Conservation (phyloP, 805 yeast genomes). For the Pichia manshurica region DNA sequence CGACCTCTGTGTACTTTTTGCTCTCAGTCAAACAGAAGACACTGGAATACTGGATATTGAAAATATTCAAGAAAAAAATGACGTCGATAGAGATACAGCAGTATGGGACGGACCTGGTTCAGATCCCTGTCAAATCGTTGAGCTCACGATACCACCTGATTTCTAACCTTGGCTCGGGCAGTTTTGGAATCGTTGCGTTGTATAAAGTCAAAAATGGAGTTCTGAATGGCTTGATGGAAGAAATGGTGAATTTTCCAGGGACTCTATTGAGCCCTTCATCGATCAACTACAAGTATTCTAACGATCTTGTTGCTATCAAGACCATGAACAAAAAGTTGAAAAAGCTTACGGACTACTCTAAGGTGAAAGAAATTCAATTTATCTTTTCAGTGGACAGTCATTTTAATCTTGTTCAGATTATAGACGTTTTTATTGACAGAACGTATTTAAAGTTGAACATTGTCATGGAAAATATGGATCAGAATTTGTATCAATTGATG, state of each 20-base stretch:
- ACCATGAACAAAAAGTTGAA: constrained; percentile 57
- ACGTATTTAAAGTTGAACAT: constrained; percentile 58
- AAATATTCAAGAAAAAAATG: background rate
- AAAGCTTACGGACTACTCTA: constrained; percentile 48
- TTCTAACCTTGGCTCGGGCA: constrained; percentile 61
- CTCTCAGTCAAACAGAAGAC: no score
- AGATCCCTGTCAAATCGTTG: constrained; percentile 37
- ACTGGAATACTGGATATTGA: no score
- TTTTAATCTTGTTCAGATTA: constrained; percentile 63
- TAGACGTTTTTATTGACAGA: constrained; percentile 74
- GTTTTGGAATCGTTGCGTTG: constrained; percentile 66
- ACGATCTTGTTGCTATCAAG: constrained; percentile 67
- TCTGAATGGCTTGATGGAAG: constrained; percentile 13
- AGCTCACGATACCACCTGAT: constrained; percentile 43
- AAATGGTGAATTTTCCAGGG: constrained; percentile 26
- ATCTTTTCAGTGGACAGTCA: constrained; percentile 66
- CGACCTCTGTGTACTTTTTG: no score
- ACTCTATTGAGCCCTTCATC: constrained; percentile 47
- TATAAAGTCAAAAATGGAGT: constrained; percentile 42
- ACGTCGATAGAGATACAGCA: background rate
- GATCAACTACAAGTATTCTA: constrained; percentile 13
- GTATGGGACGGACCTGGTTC: background rate
- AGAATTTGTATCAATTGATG: constrained; percentile 74
- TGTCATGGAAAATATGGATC: constrained; percentile 85
- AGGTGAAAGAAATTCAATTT: constrained; percentile 63